phyloP scores from a whole-genome alignment of 1,284 basidiomycete species.

The Sporisorium reilianum region DNA sequence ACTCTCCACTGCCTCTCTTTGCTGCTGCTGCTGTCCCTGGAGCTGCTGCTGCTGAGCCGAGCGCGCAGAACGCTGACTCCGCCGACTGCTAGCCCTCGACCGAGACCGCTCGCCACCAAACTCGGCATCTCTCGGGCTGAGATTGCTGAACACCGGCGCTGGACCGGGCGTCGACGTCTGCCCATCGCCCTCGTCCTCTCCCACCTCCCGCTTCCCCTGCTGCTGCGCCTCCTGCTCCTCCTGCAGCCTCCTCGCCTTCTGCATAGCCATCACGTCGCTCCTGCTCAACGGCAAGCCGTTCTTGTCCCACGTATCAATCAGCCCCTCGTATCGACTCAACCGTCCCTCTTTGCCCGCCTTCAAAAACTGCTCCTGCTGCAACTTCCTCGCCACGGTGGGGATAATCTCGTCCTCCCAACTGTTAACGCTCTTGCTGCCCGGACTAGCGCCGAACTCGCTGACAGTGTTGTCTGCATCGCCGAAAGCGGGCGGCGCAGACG shows the following conservation, averaged over 20 bases:
- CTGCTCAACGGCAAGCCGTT: conserved; percentile 55
- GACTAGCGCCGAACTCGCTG: conserved; percentile 21
- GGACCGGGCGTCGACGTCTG: conserved; percentile 15
- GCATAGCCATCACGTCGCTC: conserved; percentile 30
- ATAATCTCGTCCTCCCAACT: conserved; percentile 62
- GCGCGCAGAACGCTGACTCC: conserved; percentile 12
- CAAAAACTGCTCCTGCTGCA: conserved; percentile 56
- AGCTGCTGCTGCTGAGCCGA: conserved; percentile 12
- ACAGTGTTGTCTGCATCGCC: conserved; percentile 1
- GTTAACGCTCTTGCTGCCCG: conserved; percentile 38
- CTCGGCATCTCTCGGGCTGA: conserved; percentile 17
- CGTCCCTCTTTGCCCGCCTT: conserved; percentile 29
- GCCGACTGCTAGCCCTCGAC: conserved; percentile 24
- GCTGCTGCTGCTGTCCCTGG: conserved; percentile 7
- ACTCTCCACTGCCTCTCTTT: not conserved
- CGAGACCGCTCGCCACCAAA: conserved; percentile 11
- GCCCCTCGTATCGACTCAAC: conserved; percentile 47
- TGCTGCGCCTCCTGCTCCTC: conserved; percentile 21
- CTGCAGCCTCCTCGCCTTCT: conserved; percentile 20
- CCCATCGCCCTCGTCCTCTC: conserved; percentile 9
- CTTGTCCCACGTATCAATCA: conserved; percentile 63
- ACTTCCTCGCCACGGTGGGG: conserved; percentile 52
- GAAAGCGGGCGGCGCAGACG: conserved; percentile 36
- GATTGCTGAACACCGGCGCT: not conserved
- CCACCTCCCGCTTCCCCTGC: not conserved